Conservation (phyloP, 352 stramenopile genomes). For the Phytophthora ramorum region DNA sequence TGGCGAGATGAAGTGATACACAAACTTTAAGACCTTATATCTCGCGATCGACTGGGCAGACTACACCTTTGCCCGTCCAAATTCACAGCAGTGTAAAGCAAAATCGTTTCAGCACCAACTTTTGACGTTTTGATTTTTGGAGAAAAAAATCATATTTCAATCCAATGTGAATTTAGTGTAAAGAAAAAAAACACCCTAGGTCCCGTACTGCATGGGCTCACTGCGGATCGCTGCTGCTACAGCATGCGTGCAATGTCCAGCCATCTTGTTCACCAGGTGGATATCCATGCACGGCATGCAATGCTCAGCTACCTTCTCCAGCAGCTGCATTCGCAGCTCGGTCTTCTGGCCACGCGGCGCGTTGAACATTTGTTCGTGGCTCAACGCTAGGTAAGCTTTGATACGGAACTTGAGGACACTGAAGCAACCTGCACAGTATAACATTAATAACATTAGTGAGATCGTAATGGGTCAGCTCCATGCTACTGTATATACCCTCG, state of each 20-base stretch:
- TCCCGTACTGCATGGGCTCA: conserved; percentile 2
- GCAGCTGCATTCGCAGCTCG: not conserved
- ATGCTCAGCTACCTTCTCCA: not conserved
- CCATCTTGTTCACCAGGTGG: not conserved
- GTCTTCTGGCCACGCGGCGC: not conserved
- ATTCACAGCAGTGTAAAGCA: too few species aligned
- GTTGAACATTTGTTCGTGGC: not conserved
- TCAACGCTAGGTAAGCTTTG: not conserved
- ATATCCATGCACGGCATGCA: not conserved
- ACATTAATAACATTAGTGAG: too few species aligned
- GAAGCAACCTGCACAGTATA: too few species aligned
- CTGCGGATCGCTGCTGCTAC: not conserved
- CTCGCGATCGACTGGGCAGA: too few species aligned
- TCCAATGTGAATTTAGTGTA: not conserved
- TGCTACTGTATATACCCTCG: too few species aligned
- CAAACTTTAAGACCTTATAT: too few species aligned
- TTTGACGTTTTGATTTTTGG: too few species aligned
- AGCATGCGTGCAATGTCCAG: not conserved
- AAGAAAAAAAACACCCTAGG: not conserved
- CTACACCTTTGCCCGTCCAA: too few species aligned
- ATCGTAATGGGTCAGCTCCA: too few species aligned
- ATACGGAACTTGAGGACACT: not conserved
- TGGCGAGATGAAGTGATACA: too few species aligned
- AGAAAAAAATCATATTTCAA: too few species aligned
- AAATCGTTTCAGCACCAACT: too few species aligned